phyloP scores from a whole-genome alignment of 2,329 filamentous ascomycete species.

The Fusarium concolor region DNA sequence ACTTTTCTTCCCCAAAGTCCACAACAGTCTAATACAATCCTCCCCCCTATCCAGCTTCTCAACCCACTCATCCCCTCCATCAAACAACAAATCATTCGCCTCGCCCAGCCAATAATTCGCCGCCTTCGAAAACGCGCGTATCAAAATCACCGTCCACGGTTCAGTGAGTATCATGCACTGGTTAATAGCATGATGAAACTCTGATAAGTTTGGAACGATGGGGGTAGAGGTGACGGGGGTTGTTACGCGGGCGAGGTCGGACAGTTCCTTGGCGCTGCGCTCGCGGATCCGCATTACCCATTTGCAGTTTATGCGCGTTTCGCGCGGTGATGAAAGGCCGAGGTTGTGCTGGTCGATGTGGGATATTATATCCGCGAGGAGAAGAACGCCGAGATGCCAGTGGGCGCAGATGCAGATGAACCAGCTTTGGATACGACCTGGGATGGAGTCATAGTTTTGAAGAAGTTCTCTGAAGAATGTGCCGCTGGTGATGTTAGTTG shows the following conservation, averaged over 20 bases:
- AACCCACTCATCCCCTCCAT: constrained; percentile 38
- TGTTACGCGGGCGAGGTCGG: constrained; percentile 60
- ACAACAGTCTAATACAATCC: constrained; percentile 63
- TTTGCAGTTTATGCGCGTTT: constrained; percentile 41
- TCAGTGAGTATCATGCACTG: constrained; percentile 67
- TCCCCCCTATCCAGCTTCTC: constrained; percentile 55
- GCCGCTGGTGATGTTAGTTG: constrained; percentile 38
- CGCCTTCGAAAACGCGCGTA: constrained; percentile 63
- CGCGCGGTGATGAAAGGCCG: constrained; percentile 34
- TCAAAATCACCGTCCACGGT: constrained; percentile 67
- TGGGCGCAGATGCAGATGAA: constrained; percentile 67
- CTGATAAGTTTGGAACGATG: constrained; percentile 41
- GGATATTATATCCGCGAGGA: constrained; percentile 66
- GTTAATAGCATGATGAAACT: constrained; percentile 64
- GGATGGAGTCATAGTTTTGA: constrained; percentile 60
- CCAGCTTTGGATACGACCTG: constrained; percentile 67
- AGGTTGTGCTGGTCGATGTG: constrained; percentile 56
- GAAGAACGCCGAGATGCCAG: constrained; percentile 67
- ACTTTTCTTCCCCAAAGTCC: constrained; percentile 66
- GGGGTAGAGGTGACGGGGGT: constrained; percentile 45
- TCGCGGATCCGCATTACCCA: constrained; percentile 56
- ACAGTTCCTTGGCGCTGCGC: constrained; percentile 58
- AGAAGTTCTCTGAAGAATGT: constrained; percentile 64
- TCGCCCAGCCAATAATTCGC: constrained; percentile 52
- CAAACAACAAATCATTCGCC: constrained; percentile 37